A percentile compares a stretch with the other conserved stretches of the same genome.
Evolutionary conservation across 371 early-diverging fungal genomes (phyloP).

Genomic region (Apophysomyces variabilis): DNA sequence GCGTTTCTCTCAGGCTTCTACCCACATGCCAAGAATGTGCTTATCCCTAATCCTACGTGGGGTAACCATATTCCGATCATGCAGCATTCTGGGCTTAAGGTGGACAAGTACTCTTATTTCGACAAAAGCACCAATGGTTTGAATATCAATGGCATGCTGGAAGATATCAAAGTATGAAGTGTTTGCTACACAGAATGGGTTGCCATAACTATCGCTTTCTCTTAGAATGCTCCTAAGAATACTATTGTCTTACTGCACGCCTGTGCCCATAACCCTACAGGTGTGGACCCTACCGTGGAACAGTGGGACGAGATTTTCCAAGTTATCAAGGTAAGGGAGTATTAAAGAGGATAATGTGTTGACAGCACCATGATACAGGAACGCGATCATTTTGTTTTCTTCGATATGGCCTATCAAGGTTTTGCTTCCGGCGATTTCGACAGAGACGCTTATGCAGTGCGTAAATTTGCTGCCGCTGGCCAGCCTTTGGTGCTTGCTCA

Average conservation of each 20-base stretch:
- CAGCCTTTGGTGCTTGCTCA: conserved; percentile 85
- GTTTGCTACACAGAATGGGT: not conserved
- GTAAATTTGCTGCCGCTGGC: conserved; percentile 84
- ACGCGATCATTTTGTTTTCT: conserved; percentile 87
- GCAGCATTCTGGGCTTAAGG: conserved; percentile 85
- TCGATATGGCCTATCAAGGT: conserved; percentile 98
- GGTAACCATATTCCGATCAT: conserved; percentile 95
- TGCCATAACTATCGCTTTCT: not conserved
- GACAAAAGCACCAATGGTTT: conserved; percentile 90
- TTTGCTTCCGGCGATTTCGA: conserved; percentile 94
- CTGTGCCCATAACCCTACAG: conserved; percentile 98
- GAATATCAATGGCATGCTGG: conserved; percentile 88
- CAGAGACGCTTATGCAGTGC: conserved; percentile 91
- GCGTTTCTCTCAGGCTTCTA: conserved; percentile 84
- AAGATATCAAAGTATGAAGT: conserved; percentile 72
- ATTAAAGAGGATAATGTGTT: not conserved
- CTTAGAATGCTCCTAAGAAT: conserved; percentile 78
- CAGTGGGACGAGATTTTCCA: conserved; percentile 90
- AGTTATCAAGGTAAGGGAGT: conserved; percentile 63
- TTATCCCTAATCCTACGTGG: conserved; percentile 94
- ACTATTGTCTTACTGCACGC: conserved; percentile 93
- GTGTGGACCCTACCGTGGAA: conserved; percentile 90
- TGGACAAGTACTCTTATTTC: conserved; percentile 88
- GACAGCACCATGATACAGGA: conserved; percentile 35
- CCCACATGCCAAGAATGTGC: conserved; percentile 82